A percentile compares a stretch with the other conserved stretches of the same genome.
Conservation (phyloP, 768 basidiomycete species). For the Ramaria sp. region DNA sequence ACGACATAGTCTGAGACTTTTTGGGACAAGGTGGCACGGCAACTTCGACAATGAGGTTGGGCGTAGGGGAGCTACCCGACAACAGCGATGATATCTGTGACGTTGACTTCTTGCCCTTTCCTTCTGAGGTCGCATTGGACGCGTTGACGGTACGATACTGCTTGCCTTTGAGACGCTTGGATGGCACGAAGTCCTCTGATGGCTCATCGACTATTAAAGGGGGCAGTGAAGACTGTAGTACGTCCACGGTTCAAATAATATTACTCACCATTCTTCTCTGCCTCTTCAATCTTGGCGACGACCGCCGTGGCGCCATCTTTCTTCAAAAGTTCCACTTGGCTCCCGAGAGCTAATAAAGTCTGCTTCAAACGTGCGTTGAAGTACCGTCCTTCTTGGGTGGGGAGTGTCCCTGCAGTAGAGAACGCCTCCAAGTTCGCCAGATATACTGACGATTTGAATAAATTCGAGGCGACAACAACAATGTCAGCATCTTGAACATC, state of each 20-base stretch:
- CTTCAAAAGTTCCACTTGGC: slow-evolving; percentile 60
- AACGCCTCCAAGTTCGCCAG: slow-evolving; percentile 66
- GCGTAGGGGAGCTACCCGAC: slow-evolving; percentile 19
- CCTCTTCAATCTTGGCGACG: slow-evolving; percentile 51
- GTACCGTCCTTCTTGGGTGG: slow-evolving; percentile 74
- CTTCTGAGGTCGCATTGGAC: slow-evolving; percentile 6
- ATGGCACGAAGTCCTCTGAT: slow-evolving; percentile 31
- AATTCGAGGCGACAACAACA: slow-evolving; percentile 72
- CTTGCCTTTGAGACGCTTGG: slow-evolving; percentile 70
- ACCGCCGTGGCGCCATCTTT: slow-evolving; percentile 54
- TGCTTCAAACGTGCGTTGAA: slow-evolving; percentile 76
- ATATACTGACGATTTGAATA: slow-evolving; percentile 75
- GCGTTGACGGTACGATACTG: slow-evolving; percentile 39
- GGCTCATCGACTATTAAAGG: slow-evolving; percentile 37
- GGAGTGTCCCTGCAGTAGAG: slow-evolving; percentile 56
- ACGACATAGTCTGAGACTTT: neutral
- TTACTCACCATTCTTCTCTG: slow-evolving; percentile 43
- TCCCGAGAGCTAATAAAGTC: slow-evolving; percentile 42
- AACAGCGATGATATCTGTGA: slow-evolving; percentile 10
- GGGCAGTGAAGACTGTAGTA: neutral
- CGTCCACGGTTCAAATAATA: neutral
- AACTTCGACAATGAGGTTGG: slow-evolving; percentile 43
- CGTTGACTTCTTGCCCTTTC: slow-evolving; percentile 4
- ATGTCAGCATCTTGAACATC: slow-evolving; percentile 76
- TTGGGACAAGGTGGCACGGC: slow-evolving; percentile 37